Evolutionary conservation across 2,329 filamentous ascomycete species (phyloP).

Genomic region (Aureobasidium sp.): DNA sequence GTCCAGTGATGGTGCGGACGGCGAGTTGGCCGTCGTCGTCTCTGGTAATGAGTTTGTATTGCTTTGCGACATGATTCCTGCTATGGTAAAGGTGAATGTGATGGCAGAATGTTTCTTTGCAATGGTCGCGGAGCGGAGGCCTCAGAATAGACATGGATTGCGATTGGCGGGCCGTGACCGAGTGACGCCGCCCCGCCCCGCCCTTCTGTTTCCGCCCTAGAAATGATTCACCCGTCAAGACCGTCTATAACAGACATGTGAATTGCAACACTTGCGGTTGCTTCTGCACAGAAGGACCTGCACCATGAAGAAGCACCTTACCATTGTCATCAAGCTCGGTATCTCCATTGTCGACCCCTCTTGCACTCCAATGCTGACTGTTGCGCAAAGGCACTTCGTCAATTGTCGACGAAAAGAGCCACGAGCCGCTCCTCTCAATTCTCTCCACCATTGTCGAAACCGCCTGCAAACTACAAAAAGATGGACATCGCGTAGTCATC

Average conservation of each 20-base stretch:
- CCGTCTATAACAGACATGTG: slow-evolving; percentile 7
- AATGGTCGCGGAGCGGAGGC: slow-evolving; percentile 8
- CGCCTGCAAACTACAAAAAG: slow-evolving; percentile 74
- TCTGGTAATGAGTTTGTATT: slow-evolving; percentile 13
- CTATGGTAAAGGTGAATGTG: not conserved
- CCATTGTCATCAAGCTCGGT: slow-evolving; percentile 85
- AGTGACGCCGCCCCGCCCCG: not conserved
- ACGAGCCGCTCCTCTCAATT: slow-evolving; percentile 86
- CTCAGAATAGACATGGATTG: not conserved
- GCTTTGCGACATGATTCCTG: slow-evolving; percentile 6
- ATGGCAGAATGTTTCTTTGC: not conserved
- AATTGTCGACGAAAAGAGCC: slow-evolving; percentile 94
- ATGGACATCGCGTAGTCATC: slow-evolving; percentile 91
- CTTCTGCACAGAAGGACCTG: not conserved
- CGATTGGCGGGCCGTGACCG: slow-evolving; percentile 12
- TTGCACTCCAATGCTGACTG: not conserved
- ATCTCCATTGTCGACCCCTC: slow-evolving; percentile 23
- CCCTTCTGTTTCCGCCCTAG: not conserved
- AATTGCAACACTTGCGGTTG: not conserved
- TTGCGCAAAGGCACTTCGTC: slow-evolving; percentile 74
- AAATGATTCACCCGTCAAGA: not conserved
- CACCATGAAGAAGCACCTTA: slow-evolving; percentile 64
- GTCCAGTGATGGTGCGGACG: slow-evolving; percentile 20
- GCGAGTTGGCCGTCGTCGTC: slow-evolving; percentile 11
- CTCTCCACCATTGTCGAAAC: slow-evolving; percentile 92